These are phyloP conservation scores for Fraxinus ornus DNA, from an alignment of 305 asterid species.

Conservation along the genomic window DNA sequence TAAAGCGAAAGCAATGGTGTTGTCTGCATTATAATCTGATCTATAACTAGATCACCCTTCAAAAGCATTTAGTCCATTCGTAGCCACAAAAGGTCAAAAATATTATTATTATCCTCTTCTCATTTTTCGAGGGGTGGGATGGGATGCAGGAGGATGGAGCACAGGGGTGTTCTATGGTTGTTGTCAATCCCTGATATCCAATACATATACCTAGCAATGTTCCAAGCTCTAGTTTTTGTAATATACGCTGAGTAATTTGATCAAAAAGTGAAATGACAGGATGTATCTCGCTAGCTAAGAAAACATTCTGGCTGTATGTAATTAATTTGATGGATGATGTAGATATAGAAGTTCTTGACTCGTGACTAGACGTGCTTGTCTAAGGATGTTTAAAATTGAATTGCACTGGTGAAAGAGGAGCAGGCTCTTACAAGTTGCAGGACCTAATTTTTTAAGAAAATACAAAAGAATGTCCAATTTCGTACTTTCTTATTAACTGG, in stretches of 20 bases:
- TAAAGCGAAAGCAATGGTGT: not conserved
- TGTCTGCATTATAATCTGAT: not conserved
- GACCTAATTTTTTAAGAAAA: not conserved
- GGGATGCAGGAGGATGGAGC: not conserved
- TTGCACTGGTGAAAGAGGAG: not conserved
- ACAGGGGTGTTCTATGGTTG: not conserved
- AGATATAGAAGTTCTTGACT: not conserved
- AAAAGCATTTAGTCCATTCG: not conserved
- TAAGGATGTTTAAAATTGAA: not conserved
- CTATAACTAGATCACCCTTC: not conserved
- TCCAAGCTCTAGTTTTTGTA: not conserved
- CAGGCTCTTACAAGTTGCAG: not conserved
- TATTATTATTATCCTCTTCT: not conserved
- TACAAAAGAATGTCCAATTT: not conserved
- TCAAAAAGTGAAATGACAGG: not conserved
- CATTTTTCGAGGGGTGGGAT: not conserved
- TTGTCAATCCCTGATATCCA: not conserved
- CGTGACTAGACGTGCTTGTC: not conserved
- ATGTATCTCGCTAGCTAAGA: not conserved
- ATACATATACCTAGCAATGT: not conserved
- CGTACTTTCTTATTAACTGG: not conserved
- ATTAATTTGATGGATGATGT: not conserved
- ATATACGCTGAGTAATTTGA: not conserved
- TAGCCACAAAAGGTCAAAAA: not conserved
- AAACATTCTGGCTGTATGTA: not conserved